Evolutionary conservation across 306 rosid genomes (phyloP).

Genomic region (Lathyrus aphaca): DNA sequence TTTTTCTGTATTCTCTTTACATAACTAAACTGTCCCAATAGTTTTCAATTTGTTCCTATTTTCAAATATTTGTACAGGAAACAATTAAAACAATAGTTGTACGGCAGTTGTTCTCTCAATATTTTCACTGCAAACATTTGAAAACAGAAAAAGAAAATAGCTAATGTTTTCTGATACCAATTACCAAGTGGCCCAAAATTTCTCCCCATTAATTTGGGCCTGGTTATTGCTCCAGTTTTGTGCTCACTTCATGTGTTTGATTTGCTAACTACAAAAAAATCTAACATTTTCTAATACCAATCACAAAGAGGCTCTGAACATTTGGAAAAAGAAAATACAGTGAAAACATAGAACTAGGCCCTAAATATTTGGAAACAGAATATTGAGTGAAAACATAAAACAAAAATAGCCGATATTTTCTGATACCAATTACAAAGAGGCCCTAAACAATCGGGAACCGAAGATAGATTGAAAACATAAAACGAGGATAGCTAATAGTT

Average conservation of each 20-base stretch:
- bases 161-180: neutral
- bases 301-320: neutral
- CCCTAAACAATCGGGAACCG: neutral
- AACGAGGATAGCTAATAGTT: neutral
- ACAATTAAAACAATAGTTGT: neutral
- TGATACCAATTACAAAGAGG: neutral
- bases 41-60: neutral
- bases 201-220: neutral
- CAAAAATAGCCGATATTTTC: neutral
- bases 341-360: neutral
- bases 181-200: neutral
- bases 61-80: neutral
- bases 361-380: neutral
- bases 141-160: neutral
- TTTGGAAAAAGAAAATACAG: neutral
- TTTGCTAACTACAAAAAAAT: neutral
- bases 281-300: neutral
- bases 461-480: neutral
- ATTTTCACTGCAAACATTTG: neutral
- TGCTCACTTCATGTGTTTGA: conserved; percentile 8
- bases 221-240: neutral
- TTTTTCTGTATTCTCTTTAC: conserved; percentile 3
- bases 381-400: neutral
- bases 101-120: neutral
- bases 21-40: neutral